Evolutionary conservation across 306 rosid species (phyloP), one percentile per base, ranked within the genome.

Genomic region (Comarum palustre): DNA sequence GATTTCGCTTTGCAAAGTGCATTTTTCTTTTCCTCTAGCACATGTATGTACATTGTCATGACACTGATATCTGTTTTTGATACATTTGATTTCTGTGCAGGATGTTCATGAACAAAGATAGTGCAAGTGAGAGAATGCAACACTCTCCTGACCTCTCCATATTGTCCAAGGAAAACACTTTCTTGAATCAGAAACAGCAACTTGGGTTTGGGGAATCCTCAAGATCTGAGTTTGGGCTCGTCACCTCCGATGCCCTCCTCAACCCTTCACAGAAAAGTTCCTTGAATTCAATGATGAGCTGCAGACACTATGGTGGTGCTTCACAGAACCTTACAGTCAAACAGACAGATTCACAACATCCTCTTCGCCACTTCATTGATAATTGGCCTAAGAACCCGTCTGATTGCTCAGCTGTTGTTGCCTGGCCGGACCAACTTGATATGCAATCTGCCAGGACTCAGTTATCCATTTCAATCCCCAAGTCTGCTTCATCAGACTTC

Each of bases 331-430:
- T 71, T 6, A 6, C 79, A 14, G 75, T 71, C 50, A 65, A 67
- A 12, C 80, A 82, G 60, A 58, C 82, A 0, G 82, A 83, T 4
- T 69, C 93, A 9, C 92, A 81, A 54, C 89, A 80, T 22, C 73
- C 97, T 43, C 87, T 90, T 25, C 83, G 87, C 72, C 91, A 91
- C 48, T 94, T 94, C 87, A 86, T 91, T 8, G 83, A 93, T 22
- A 87, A 83, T 63, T 91, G 87, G 80, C 92, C 95, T 11, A 89
- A 86, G 79, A 69, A 66, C 45, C 87, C 83, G 31, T 72, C 86
- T 2, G 77, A 78, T 50, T 80, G 78, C 41, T 41, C 82, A 1
- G 31, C 77, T 29, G 20, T 27, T 4, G 64, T 84, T 47, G 85
- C 84, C 1, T 88, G 96, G 92, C 83, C 85, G 0, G 86, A 80